Conservation (phyloP, 2,329 filamentous ascomycete genomes). For the Cytospora leucostoma region DNA sequence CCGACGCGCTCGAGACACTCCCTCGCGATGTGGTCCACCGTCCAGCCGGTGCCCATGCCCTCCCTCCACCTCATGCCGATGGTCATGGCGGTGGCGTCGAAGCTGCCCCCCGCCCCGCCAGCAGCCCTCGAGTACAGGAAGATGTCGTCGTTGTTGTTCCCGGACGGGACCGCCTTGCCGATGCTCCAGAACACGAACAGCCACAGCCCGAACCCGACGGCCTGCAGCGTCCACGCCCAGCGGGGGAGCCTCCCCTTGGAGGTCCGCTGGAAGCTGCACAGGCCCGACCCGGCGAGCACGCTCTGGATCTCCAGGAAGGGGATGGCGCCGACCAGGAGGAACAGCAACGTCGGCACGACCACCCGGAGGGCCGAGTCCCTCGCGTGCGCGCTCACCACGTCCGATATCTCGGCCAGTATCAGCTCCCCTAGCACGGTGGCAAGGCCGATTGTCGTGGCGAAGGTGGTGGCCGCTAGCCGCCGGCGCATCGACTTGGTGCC, state of each 20-base stretch:
- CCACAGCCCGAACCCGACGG: slow-evolving; percentile 66
- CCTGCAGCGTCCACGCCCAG: slow-evolving; percentile 65
- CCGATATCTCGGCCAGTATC: slow-evolving; percentile 81
- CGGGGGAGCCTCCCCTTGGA: slow-evolving; percentile 58
- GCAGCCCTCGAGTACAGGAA: slow-evolving; percentile 31
- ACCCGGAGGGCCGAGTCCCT: slow-evolving; percentile 67
- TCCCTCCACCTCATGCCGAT: slow-evolving; percentile 31
- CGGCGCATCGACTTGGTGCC: slow-evolving; percentile 53
- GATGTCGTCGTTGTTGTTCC: slow-evolving; percentile 27
- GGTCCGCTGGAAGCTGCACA: slow-evolving; percentile 62
- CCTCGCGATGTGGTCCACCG: slow-evolving; percentile 44
- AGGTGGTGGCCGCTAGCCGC: slow-evolving; percentile 62
- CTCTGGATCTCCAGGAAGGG: slow-evolving; percentile 79
- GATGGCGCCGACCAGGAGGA: slow-evolving; percentile 72
- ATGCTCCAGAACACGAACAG: slow-evolving; percentile 76
- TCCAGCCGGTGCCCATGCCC: slow-evolving; percentile 22
- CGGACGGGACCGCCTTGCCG: slow-evolving; percentile 60
- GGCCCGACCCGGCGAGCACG: slow-evolving; percentile 55
- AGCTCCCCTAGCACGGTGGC: slow-evolving; percentile 77
- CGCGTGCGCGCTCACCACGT: slow-evolving; percentile 68
- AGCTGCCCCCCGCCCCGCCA: slow-evolving; percentile 30
- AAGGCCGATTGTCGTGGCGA: slow-evolving; percentile 75
- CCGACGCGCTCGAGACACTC: slow-evolving; percentile 71
- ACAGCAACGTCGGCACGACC: slow-evolving; percentile 70
- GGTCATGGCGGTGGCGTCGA: slow-evolving; percentile 38